phyloP scores from a whole-genome alignment of 2,329 filamentous ascomycete species.

The Aspergillus transmontanensis region DNA sequence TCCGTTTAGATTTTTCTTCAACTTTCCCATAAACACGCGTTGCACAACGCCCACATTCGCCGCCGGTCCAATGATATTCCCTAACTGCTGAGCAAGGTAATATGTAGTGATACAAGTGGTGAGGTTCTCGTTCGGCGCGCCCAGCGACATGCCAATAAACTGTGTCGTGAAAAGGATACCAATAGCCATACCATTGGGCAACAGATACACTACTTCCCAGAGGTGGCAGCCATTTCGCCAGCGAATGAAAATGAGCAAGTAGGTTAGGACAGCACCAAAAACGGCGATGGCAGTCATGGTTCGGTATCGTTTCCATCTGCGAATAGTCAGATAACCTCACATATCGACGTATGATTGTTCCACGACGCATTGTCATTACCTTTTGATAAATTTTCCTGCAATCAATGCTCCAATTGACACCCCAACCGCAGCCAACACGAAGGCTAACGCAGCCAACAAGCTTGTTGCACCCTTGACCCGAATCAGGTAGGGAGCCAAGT shows the following conservation, averaged over 20 bases:
- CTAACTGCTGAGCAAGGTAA: constrained; percentile 26
- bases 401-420: constrained; percentile 14
- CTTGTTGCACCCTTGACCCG: constrained; percentile 18
- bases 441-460: constrained; percentile 12
- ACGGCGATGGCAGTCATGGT: constrained; percentile 4
- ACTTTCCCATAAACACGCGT: constrained; percentile 11
- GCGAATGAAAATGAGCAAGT: constrained; percentile 16
- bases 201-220: constrained; percentile 11
- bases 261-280: constrained; percentile 3
- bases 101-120: constrained; percentile 20
- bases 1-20: constrained; percentile 7
- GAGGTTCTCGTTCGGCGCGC: constrained; percentile 9
- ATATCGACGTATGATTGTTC: neutral
- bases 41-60: constrained; percentile 16
- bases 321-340: neutral
- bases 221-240: constrained; percentile 20
- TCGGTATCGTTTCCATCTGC: constrained; percentile 10
- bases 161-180: constrained; percentile 22
- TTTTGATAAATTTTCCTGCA: constrained; percentile 16
- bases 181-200: neutral
- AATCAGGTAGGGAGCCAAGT: constrained; percentile 22
- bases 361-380: constrained; percentile 6
- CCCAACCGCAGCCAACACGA: constrained; percentile 11
- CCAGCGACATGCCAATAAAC: constrained; percentile 22
- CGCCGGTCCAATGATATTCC: constrained; percentile 22